Evolutionary conservation across 768 basidiomycete species (phyloP).

Genomic region (Xanthoconium purpureum): DNA sequence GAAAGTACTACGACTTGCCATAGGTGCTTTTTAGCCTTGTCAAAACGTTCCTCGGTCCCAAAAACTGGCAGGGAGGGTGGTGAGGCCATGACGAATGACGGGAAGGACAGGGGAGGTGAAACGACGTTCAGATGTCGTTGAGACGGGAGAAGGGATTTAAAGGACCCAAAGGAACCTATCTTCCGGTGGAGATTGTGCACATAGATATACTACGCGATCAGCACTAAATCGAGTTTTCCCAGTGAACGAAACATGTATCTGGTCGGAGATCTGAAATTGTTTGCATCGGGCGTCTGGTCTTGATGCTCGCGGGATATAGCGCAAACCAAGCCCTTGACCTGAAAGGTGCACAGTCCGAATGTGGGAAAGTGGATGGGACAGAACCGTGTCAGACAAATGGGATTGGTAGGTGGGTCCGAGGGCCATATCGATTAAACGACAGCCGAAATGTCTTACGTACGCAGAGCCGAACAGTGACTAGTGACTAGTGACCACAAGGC

Average conservation of each 20-base stretch:
- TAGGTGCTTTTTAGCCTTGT: conserved; percentile 37
- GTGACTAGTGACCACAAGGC: conserved; percentile 37
- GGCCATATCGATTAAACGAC: conserved; percentile 37
- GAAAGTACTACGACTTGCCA: conserved; percentile 26
- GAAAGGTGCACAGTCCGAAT: conserved; percentile 30
- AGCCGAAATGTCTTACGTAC: conserved; percentile 37
- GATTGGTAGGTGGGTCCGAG: conserved; percentile 37
- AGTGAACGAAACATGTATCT: conserved; percentile 34
- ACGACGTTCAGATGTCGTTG: conserved; percentile 25
- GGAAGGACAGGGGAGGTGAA: conserved; percentile 23
- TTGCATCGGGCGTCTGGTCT: conserved; percentile 35
- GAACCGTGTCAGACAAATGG: conserved; percentile 30
- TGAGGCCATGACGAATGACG: conserved; percentile 24
- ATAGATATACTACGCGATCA: conserved; percentile 42
- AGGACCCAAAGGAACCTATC: conserved; percentile 25
- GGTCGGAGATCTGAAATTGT: conserved; percentile 38
- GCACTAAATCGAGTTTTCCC: conserved; percentile 37
- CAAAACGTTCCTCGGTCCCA: conserved; percentile 31
- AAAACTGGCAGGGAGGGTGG: conserved; percentile 14
- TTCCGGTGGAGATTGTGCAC: conserved; percentile 37
- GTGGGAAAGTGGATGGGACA: conserved; percentile 33
- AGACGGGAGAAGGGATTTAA: conserved; percentile 29
- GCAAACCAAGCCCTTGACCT: conserved; percentile 34
- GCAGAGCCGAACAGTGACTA: conserved; percentile 22
- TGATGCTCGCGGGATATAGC: conserved; percentile 37